Percentiles rank a stretch among this genome's conserved stretches.
These are phyloP conservation scores for button mushroom (Agaricus bisporus) DNA, from an alignment of 768 basidiomycete species.

Conservation along the genomic window DNA sequence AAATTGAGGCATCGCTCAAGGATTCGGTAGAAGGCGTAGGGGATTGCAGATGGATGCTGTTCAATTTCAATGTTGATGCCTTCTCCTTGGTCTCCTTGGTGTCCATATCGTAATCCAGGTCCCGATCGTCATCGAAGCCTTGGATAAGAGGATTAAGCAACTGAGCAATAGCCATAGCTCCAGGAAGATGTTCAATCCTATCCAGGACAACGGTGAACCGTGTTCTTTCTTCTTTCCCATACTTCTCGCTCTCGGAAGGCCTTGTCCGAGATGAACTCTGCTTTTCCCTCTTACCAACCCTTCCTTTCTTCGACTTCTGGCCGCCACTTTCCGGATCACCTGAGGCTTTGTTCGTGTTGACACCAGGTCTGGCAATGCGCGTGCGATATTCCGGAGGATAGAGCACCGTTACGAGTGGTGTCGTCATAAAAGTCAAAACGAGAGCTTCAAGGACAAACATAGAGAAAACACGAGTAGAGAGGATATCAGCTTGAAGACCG, in stretches of 20 bases:
- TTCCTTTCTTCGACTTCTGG: slow-evolving; percentile 9
- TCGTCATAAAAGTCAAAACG: slow-evolving; percentile 80
- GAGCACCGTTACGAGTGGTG: slow-evolving; percentile 59
- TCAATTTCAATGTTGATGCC: background rate
- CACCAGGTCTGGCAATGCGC: slow-evolving; percentile 39
- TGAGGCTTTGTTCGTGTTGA: slow-evolving; percentile 40
- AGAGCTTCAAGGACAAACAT: slow-evolving; percentile 93
- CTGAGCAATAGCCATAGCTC: slow-evolving; percentile 86
- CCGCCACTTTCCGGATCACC: slow-evolving; percentile 25
- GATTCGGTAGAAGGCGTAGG: background rate
- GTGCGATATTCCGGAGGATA: slow-evolving; percentile 60
- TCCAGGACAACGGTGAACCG: slow-evolving; percentile 85
- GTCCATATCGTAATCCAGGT: background rate
- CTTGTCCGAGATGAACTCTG: background rate
- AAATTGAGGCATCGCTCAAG: background rate
- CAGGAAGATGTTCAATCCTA: slow-evolving; percentile 82
- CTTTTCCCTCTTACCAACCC: background rate
- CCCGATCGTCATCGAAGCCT: slow-evolving; percentile 2
- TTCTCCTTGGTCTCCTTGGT: background rate
- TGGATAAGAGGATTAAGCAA: slow-evolving; percentile 49
- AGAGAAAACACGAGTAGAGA: slow-evolving; percentile 75
- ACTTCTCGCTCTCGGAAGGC: background rate
- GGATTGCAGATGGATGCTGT: background rate
- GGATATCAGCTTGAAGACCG: slow-evolving; percentile 74
- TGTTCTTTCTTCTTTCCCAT: slow-evolving; percentile 30